These are phyloP conservation scores for Colletotrichum limetticola DNA, from an alignment of 2,329 filamentous ascomycete species.

Conservation along the genomic window DNA sequence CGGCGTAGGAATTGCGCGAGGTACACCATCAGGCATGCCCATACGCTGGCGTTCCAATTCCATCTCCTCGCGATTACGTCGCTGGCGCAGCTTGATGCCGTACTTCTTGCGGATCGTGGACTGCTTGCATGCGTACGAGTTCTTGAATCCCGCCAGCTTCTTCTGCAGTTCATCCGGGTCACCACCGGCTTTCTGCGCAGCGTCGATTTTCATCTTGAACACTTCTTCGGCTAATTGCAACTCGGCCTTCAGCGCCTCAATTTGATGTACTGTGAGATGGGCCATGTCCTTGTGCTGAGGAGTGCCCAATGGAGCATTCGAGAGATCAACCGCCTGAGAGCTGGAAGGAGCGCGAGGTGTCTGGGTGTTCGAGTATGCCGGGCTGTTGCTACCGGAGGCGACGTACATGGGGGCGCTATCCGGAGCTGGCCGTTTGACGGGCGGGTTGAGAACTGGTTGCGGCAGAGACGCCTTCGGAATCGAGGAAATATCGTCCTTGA, in stretches of 20 bases:
- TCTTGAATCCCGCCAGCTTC: conserved; percentile 56
- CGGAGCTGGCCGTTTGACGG: neutral
- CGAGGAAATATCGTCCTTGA: neutral
- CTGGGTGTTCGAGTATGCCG: neutral
- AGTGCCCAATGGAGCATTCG: neutral
- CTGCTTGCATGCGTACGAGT: conserved; percentile 66
- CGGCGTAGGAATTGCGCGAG: neutral
- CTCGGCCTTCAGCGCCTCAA: conserved; percentile 46
- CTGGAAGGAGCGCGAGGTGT: neutral
- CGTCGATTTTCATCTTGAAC: conserved; percentile 17
- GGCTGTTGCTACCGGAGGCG: neutral
- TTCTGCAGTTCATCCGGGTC: conserved; percentile 27
- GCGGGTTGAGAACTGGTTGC: neutral
- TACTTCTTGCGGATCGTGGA: conserved; percentile 68
- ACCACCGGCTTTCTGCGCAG: neutral
- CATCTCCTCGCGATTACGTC: conserved; percentile 59
- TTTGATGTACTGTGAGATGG: conserved; percentile 15
- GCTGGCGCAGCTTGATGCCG: conserved; percentile 63
- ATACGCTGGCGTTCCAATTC: conserved; percentile 54
- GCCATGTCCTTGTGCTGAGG: conserved; percentile 21
- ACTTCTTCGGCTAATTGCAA: conserved; percentile 48
- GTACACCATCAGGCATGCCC: conserved; percentile 33
- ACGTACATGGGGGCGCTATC: neutral
- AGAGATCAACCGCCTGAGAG: neutral
- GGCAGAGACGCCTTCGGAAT: neutral